Evolutionary conservation across 176 grass and related monocot species (phyloP).

Genomic region (Zoysia pacifica): DNA sequence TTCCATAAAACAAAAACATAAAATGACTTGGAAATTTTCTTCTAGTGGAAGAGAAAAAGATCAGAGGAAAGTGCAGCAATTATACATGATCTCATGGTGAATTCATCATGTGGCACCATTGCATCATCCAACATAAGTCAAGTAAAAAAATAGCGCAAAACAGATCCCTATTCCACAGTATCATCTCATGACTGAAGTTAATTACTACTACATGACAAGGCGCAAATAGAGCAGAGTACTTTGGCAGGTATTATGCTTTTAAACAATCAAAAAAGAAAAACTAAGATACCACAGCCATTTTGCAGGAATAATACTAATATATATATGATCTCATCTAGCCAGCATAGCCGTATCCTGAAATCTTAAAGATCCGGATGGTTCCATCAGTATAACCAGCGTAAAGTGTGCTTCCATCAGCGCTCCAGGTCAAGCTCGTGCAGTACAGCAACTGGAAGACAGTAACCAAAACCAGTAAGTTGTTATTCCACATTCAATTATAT

Average conservation of each 20-base stretch:
- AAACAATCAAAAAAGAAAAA: conserved; percentile 34
- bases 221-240: conserved; percentile 41
- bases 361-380: conserved; percentile 69
- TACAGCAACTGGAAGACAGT: conserved; percentile 57
- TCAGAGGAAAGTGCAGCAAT: not conserved
- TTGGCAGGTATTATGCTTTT: conserved; percentile 44
- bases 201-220: conserved; percentile 24
- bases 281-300: conserved; percentile 25
- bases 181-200: conserved; percentile 33
- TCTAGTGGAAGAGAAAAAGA: too few species aligned
- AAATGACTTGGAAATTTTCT: too few species aligned
- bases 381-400: conserved; percentile 89
- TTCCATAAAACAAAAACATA: too few species aligned
- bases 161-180: conserved; percentile 37
- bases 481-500: not conserved
- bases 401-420: conserved; percentile 77
- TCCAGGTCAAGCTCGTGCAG: conserved; percentile 91
- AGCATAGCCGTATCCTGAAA: conserved; percentile 60
- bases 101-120: conserved; percentile 1
- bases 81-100: not conserved
- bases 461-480: not conserved
- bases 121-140: conserved; percentile 8
- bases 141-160: conserved; percentile 24
- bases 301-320: conserved; percentile 9
- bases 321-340: conserved; percentile 46